These are phyloP conservation scores for Aspergillus thermomutatus DNA, from an alignment of 2,329 filamentous ascomycete species.

Conservation along the genomic window DNA sequence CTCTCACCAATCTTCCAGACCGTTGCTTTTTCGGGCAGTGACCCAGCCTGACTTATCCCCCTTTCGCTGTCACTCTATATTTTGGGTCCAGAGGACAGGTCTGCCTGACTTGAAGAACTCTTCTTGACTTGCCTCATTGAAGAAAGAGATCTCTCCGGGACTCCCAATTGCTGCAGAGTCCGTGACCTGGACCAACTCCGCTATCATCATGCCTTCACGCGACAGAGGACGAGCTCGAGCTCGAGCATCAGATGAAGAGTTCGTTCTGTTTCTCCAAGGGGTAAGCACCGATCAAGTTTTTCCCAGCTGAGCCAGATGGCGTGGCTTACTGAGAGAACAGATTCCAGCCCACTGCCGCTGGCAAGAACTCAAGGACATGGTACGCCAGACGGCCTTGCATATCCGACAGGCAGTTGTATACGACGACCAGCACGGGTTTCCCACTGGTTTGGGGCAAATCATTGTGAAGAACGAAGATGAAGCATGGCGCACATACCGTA, in stretches of 20 bases:
- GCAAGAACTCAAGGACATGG: conserved; percentile 45
- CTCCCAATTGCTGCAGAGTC: neutral
- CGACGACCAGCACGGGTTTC: conserved; percentile 41
- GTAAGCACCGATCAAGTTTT: conserved; percentile 24
- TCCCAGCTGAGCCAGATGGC: neutral
- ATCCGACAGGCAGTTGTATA: conserved; percentile 45
- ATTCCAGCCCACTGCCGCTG: conserved; percentile 43
- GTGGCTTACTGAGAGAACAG: conserved; percentile 22
- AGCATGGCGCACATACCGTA: conserved; percentile 44
- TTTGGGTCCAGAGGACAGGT: neutral
- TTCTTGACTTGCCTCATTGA: neutral
- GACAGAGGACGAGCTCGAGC: conserved; percentile 31
- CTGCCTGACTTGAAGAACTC: neutral
- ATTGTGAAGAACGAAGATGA: conserved; percentile 45
- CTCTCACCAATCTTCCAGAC: neutral
- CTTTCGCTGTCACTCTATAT: neutral
- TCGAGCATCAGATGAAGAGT: conserved; percentile 40
- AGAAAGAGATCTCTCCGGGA: neutral
- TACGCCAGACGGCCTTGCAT: conserved; percentile 42
- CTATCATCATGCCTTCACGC: conserved; percentile 29
- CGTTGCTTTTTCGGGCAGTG: neutral
- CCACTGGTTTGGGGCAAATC: conserved; percentile 43
- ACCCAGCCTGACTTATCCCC: neutral
- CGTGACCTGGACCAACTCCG: neutral
- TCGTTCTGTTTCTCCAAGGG: conserved; percentile 43